A percentile compares a stretch with the other conserved stretches of the same genome.
phyloP scores from a whole-genome alignment of 495 filamentous ascomycete genomes.

The Penicillium canescens region DNA sequence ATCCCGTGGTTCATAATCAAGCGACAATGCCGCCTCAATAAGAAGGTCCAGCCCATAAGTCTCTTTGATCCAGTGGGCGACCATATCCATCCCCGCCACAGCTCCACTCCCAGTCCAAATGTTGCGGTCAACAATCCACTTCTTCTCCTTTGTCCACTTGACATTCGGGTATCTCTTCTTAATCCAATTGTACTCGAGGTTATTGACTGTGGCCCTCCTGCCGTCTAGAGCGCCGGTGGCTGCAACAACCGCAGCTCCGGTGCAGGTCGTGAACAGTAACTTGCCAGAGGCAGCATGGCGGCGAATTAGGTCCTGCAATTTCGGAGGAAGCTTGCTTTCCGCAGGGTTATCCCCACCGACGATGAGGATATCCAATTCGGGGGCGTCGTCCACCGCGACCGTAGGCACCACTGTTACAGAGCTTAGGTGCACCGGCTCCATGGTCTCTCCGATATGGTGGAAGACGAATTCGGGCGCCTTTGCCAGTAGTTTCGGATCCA shows the following conservation, averaged over 20 bases:
- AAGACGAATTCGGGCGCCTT: conserved; percentile 28
- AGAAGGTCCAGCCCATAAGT: conserved; percentile 23
- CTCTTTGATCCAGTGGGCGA: conserved; percentile 33
- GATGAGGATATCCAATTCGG: conserved; percentile 29
- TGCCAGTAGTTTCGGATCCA: conserved; percentile 6
- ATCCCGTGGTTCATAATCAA: conserved; percentile 21
- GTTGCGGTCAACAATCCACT: conserved; percentile 37
- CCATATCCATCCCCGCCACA: conserved; percentile 39
- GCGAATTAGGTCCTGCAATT: conserved; percentile 23
- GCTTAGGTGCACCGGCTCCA: conserved; percentile 26
- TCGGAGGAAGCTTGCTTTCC: conserved; percentile 12
- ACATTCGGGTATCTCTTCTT: conserved; percentile 25
- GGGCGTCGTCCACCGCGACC: conserved; percentile 24
- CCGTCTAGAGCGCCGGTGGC: conserved; percentile 21
- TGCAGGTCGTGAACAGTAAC: conserved; percentile 26
- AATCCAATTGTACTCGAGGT: conserved; percentile 19
- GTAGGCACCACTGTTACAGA: conserved; percentile 24
- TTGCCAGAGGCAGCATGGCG: conserved; percentile 27
- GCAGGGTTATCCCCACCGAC: conserved; percentile 22
- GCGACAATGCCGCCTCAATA: conserved; percentile 5
- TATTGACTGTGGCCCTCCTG: conserved; percentile 31
- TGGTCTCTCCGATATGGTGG: conserved; percentile 33
- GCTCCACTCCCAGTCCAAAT: conserved; percentile 38
- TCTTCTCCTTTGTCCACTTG: conserved; percentile 31
- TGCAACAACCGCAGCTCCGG: conserved; percentile 24